Base-by-base conservation (phyloP, 2,329 filamentous ascomycete species). In the Zymoseptoria pseudotritici region DNA sequence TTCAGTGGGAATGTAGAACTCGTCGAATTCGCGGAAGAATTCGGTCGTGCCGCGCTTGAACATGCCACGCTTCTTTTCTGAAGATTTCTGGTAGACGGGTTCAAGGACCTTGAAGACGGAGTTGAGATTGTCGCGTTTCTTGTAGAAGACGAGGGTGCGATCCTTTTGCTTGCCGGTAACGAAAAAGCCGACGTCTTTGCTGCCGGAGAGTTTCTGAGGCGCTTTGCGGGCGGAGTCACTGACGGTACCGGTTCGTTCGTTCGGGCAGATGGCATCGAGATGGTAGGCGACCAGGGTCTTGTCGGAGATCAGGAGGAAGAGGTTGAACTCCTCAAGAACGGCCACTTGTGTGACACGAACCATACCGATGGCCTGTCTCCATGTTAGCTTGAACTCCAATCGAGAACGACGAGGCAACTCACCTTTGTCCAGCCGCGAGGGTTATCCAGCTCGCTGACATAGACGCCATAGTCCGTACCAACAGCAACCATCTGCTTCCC, bases 151-250 rank as follows among this genome's bases (percentile, higher is more conserved):
- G 7, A 99, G 80, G 65, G 89, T 92, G 7, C 94, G 86, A 62
- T 99, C 94, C 79, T 99, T 99, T 92, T 99, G 97, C 61, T 89
- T 86, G 9, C 93, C 94, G 1, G 91, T 94, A 17, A 91, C 90
- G 73, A 99, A 99, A 80, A 97, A 99, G 13, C 92, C 90, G 20
- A 99, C 92, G 71, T 99, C 94, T 72, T 94, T 90, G 65, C 88
- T 89, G 26, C 87, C 87, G 2, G 86, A 89, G 36, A 99, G 82
- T 68, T 93, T 91, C 72, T 97, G 93, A 0, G 94, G 94, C n/a
- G 94, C 91, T 63, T 89, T 86, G 24, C 90, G 86, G 3, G 86
- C 81, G 51, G 86, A 93, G 72, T 96, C 90, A 65, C 85, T 84
- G 7, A 61, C 62, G n/a, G 64, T 56, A 4, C 64, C 67, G 9